Evolutionary conservation across 495 filamentous ascomycete genomes (phyloP), one percentile per base, ranked within the genome.

Genomic region (Saxispiralis lemnorum): DNA sequence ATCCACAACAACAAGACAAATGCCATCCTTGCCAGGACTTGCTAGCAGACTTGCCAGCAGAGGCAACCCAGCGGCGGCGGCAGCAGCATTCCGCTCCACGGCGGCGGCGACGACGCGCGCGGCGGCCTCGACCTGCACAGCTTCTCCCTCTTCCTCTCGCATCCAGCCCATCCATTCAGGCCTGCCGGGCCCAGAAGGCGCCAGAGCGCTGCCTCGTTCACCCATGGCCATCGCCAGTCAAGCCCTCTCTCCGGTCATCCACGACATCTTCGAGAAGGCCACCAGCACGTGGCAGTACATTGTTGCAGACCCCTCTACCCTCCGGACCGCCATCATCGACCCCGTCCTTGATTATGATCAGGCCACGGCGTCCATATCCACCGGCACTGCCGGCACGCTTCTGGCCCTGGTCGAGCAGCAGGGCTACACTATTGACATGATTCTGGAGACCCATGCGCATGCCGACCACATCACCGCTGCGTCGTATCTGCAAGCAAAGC

Each of bases 281-380:
- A 69, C 70, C 0, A 56, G 62, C n/a, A 77, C 73, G 35, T 77
- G 69, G 69, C 73, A 77, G 47, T 77, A 75, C 51, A 51, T 78
- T n/a, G 63, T 77, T 2, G 68, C 64, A 3, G 69, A 72, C 49
- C 65, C 70, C 0, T 38, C 53, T 11, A 71, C 71, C 10, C 45
- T 43, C 2, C 16, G 49, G 0, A 68, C 72, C 19, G 63, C 62
- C 35, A 69, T 78, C 44, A 75, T 78, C 44, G 75, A 77, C 51
- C 59, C 72, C 1, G 75, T 77, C 2, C 60, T 78, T 12, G 66
- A 78, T 58, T 76, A 65, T 49, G 63, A 75, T 49, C 66, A 62
- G 0, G 52, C 59, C 20, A 66, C 56, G 12, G 64, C 63, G 33
- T 42, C 43, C 12, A 59, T 77, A 48, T 61, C 55, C 16, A 75